phyloP scores from a whole-genome alignment of 257 asterid genomes.

The Forsythia suspensa region DNA sequence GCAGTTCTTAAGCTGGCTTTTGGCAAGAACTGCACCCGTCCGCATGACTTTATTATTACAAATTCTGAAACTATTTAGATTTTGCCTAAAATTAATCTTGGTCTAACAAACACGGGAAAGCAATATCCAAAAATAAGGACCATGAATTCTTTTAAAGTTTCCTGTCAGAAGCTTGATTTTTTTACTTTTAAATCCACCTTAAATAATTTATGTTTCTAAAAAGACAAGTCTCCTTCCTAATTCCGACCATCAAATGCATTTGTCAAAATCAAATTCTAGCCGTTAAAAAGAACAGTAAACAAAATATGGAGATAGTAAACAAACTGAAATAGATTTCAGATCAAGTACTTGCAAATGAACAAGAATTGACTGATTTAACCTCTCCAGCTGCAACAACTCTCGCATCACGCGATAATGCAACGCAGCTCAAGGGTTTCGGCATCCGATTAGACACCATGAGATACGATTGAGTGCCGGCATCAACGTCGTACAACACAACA shows the following conservation, averaged over 20 bases:
- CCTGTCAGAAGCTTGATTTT: background rate
- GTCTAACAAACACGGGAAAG: background rate
- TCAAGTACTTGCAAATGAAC: background rate
- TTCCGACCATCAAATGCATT: background rate
- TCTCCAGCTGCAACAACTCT: slow-evolving; percentile 69
- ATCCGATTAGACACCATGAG: slow-evolving; percentile 48
- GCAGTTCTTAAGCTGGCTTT: background rate
- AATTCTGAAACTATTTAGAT: background rate
- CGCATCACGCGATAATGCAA: slow-evolving; percentile 50
- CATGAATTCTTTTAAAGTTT: background rate
- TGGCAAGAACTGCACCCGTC: background rate
- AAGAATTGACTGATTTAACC: slow-evolving; percentile 31
- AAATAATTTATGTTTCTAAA: background rate
- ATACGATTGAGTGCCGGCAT: slow-evolving; percentile 56
- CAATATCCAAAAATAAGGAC: background rate
- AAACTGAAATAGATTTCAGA: background rate
- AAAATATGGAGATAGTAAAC: background rate
- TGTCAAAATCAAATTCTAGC: too few relatives aligned
- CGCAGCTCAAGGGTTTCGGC: slow-evolving; percentile 63
- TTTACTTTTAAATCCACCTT: too few relatives aligned
- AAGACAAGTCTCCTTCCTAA: background rate
- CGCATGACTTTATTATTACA: too few relatives aligned
- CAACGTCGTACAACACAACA: slow-evolving; percentile 59
- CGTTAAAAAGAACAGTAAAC: too few relatives aligned
- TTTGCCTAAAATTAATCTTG: background rate